These are phyloP conservation scores for Gaeumannomyces tritici DNA, from an alignment of 2,329 filamentous ascomycete genomes.

Conservation along the genomic window DNA sequence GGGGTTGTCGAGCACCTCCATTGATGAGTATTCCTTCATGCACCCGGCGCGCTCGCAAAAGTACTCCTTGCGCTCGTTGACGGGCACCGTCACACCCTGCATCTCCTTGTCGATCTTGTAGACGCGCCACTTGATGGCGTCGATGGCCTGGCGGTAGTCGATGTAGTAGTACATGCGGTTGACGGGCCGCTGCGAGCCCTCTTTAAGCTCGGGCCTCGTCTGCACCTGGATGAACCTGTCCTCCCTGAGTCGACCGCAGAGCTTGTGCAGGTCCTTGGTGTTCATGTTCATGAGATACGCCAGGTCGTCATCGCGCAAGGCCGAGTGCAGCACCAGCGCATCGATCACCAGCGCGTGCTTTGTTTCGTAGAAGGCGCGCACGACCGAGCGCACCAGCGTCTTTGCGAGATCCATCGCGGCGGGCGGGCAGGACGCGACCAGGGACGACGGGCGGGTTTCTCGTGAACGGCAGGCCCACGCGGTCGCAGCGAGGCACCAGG, in stretches of 20 bases:
- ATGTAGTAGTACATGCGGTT: conserved; percentile 96
- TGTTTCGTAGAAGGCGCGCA: conserved; percentile 77
- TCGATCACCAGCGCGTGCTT: conserved; percentile 79
- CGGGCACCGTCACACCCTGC: conserved; percentile 71
- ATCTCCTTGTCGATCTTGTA: conserved; percentile 83
- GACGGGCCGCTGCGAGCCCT: conserved; percentile 71
- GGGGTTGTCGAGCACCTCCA: conserved; percentile 77
- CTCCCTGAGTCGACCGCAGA: conserved; percentile 76
- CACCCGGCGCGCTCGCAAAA: conserved; percentile 63
- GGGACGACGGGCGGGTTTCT: not conserved
- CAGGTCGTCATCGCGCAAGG: conserved; percentile 77
- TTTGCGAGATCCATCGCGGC: conserved; percentile 47
- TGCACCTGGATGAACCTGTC: conserved; percentile 78
- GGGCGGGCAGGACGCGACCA: not conserved
- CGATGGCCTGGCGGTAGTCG: conserved; percentile 87
- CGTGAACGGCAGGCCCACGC: not conserved
- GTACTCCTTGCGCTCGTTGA: conserved; percentile 84
- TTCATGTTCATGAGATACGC: conserved; percentile 82
- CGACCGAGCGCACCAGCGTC: conserved; percentile 76
- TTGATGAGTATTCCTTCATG: conserved; percentile 75
- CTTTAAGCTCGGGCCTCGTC: conserved; percentile 66
- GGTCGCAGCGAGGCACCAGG: not conserved
- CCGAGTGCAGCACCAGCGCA: conserved; percentile 74
- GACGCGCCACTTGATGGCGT: conserved; percentile 91
- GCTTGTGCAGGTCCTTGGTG: conserved; percentile 82